phyloP scores from a whole-genome alignment of 306 rosid genomes.

The Fragaria vesca region DNA sequence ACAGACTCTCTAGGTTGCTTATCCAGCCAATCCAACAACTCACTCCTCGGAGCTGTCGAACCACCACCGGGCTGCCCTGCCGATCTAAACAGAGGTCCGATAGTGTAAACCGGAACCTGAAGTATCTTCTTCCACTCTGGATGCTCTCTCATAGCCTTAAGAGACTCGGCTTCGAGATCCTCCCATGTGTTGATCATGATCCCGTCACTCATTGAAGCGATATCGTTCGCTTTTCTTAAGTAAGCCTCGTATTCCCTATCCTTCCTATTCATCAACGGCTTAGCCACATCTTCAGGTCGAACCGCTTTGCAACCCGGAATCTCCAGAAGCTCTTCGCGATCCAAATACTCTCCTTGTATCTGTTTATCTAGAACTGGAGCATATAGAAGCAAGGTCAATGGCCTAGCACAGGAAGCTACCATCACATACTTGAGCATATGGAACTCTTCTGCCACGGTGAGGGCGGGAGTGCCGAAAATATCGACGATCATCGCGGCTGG shows the following conservation, averaged over 20 bases:
- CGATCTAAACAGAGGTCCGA: conserved; percentile 50
- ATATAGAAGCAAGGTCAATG: conserved; percentile 20
- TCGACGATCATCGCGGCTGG: conserved; percentile 38
- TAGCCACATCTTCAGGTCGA: conserved; percentile 37
- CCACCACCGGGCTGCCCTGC: conserved; percentile 9
- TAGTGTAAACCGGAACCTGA: conserved; percentile 28
- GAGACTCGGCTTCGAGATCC: conserved; percentile 25
- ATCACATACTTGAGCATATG: conserved; percentile 32
- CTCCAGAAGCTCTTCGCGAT: conserved; percentile 23
- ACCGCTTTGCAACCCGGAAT: conserved; percentile 44
- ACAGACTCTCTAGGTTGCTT: conserved; percentile 45
- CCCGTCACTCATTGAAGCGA: conserved; percentile 35
- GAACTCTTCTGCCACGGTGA: conserved; percentile 48
- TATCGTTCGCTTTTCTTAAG: not conserved
- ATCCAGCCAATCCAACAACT: conserved; percentile 44
- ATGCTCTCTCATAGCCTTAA: conserved; percentile 27
- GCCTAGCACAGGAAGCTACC: not conserved
- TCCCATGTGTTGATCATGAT: conserved; percentile 61
- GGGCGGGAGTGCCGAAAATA: conserved; percentile 35
- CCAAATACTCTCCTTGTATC: conserved; percentile 31
- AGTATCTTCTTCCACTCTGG: conserved; percentile 13
- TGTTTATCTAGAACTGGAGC: conserved; percentile 25
- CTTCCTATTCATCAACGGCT: conserved; percentile 26
- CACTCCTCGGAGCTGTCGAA: not conserved
- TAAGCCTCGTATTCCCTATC: conserved; percentile 19